Conservation (phyloP, 225 moss, liverwort and hornwort species). For the Ulota crispa region DNA sequence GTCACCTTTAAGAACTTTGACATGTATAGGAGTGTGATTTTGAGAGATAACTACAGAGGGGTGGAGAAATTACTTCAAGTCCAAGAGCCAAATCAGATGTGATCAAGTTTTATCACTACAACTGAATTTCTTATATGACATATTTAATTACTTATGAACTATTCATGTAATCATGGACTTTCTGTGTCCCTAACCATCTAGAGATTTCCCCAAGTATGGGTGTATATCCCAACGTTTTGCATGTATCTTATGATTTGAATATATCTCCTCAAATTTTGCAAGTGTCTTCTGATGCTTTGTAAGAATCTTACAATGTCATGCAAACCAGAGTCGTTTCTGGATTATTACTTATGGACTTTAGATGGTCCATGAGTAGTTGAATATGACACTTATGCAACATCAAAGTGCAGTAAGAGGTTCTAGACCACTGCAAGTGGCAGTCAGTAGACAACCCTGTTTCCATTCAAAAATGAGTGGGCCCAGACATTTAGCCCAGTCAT, state of each 20-base stretch:
- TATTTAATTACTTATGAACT: too few relatives aligned
- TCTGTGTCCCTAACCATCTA: too few relatives aligned
- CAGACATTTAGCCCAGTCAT: not conserved
- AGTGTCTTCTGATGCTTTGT: too few relatives aligned
- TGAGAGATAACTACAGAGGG: not conserved
- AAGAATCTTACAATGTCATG: too few relatives aligned
- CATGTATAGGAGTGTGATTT: not conserved
- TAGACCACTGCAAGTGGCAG: not conserved
- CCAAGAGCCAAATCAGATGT: not conserved
- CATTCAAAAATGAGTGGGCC: not conserved
- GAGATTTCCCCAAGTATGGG: too few relatives aligned
- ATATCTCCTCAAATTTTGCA: too few relatives aligned
- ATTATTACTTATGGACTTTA: too few relatives aligned
- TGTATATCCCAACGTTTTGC: too few relatives aligned
- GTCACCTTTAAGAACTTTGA: not conserved
- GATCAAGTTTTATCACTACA: not conserved
- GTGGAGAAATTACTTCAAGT: not conserved
- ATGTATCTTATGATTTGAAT: too few relatives aligned
- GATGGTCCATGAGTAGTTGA: too few relatives aligned
- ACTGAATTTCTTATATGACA: not conserved
- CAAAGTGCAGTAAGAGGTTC: not conserved
- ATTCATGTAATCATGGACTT: too few relatives aligned
- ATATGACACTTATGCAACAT: not conserved
- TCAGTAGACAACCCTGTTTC: not conserved
- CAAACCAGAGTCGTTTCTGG: too few relatives aligned